These are phyloP conservation scores for Mycena kentingensis DNA, from an alignment of 768 basidiomycete genomes.

Conservation along the genomic window DNA sequence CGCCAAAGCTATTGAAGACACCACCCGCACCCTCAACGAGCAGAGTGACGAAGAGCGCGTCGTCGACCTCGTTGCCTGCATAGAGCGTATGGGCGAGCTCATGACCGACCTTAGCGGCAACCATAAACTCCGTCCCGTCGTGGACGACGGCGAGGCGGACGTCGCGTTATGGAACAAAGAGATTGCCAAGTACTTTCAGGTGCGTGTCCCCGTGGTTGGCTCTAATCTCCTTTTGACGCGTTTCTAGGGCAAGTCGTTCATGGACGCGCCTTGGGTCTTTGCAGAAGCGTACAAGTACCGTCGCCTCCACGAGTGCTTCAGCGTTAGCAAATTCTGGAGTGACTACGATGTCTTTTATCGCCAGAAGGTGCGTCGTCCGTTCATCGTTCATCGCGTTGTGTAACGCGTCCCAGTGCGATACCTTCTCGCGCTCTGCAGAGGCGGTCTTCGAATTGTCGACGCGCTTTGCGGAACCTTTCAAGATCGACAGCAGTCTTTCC, in stretches of 20 bases:
- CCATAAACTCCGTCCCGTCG: slow-evolving; percentile 80
- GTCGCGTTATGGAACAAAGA: slow-evolving; percentile 97
- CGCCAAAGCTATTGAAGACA: slow-evolving; percentile 93
- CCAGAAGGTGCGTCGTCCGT: slow-evolving; percentile 63
- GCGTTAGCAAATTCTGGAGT: slow-evolving; percentile 85
- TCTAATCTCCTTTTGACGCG: background rate
- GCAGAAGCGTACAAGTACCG: slow-evolving; percentile 95
- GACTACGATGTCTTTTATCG: slow-evolving; percentile 95
- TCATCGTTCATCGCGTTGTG: slow-evolving; percentile 2
- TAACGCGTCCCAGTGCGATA: slow-evolving; percentile 67
- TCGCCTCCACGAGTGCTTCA: slow-evolving; percentile 91
- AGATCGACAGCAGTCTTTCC: slow-evolving; percentile 54
- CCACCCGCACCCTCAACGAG: slow-evolving; percentile 84
- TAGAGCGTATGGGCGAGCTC: slow-evolving; percentile 86
- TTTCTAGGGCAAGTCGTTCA: slow-evolving; percentile 75
- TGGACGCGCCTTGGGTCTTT: slow-evolving; percentile 96
- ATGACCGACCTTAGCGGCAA: slow-evolving; percentile 87
- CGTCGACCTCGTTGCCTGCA: slow-evolving; percentile 81
- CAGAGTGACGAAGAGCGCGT: slow-evolving; percentile 81
- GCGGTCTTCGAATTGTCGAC: slow-evolving; percentile 94
- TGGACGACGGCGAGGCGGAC: slow-evolving; percentile 90
- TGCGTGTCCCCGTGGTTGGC: slow-evolving; percentile 38
- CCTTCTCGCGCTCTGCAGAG: slow-evolving; percentile 88
- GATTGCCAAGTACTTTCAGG: slow-evolving; percentile 92
- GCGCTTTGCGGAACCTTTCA: slow-evolving; percentile 87